Conservation (phyloP, 192 early-diverging fungal species). For the Jimgerdemannia lactiflua region DNA sequence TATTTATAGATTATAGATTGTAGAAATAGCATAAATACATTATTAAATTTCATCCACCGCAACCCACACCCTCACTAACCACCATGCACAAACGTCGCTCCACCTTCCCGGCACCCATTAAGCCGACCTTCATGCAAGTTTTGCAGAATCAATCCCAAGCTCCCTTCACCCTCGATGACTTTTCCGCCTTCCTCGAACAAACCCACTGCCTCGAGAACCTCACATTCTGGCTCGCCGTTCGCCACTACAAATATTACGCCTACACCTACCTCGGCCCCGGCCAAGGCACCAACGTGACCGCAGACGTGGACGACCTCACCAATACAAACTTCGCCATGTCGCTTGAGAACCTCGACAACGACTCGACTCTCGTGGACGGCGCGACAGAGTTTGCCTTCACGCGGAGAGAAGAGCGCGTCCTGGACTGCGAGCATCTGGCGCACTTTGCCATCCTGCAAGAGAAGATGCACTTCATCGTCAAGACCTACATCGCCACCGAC, state of each 20-base stretch:
- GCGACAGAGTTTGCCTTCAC: background rate
- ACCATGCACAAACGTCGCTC: background rate
- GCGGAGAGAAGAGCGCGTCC: background rate
- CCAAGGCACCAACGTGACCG: background rate
- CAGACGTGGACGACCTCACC: background rate
- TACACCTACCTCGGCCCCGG: conserved; percentile 7
- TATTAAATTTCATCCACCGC: no score
- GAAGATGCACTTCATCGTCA: conserved; percentile 25
- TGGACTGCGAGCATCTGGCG: conserved; percentile 8
- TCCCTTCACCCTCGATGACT: conserved; percentile 22
- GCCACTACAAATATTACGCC: conserved; percentile 22
- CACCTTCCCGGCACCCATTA: background rate
- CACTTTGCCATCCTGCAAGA: conserved; percentile 21
- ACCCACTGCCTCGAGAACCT: conserved; percentile 38
- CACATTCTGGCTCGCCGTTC: conserved; percentile 26
- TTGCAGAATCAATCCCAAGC: conserved; percentile 5
- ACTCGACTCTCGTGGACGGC: background rate
- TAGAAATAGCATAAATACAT: no score
- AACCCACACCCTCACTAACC: no score
- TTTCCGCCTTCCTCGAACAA: conserved; percentile 27
- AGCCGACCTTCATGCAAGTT: background rate
- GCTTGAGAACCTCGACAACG: background rate
- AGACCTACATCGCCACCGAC: conserved; percentile 20
- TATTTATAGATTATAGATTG: no score
- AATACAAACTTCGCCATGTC: background rate